These are phyloP conservation scores for Lunularia cruciata DNA, from an alignment of 225 moss, liverwort and hornwort species.

Conservation along the genomic window DNA sequence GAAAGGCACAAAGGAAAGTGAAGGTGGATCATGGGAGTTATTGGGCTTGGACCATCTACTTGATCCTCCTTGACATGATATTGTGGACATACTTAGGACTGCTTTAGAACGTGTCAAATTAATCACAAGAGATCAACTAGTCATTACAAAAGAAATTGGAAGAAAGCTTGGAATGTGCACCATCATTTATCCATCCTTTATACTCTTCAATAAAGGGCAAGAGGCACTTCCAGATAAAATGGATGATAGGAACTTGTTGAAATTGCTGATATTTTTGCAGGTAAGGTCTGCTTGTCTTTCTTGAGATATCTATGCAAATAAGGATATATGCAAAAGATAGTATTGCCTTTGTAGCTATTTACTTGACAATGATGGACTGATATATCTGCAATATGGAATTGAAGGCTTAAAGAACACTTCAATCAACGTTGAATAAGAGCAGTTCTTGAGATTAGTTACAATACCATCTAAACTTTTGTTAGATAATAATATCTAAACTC, in stretches of 20 bases:
- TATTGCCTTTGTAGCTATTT: no score
- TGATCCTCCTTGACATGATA: conserved; percentile 68
- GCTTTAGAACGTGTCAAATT: conserved; percentile 59
- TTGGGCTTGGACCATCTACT: conserved; percentile 53
- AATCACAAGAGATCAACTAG: conserved; percentile 64
- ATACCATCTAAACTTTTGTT: no score
- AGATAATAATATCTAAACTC: no score
- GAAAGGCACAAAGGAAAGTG: conserved; percentile 43
- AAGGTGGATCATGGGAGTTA: conserved; percentile 59
- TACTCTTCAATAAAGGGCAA: conserved; percentile 29
- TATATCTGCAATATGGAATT: no score
- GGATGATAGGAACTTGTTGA: conserved; percentile 55
- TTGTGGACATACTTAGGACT: conserved; percentile 44
- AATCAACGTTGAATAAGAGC: no score
- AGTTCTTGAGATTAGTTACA: no score
- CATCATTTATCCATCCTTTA: conserved; percentile 60
- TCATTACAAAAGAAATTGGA: conserved; percentile 67
- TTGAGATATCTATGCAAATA: no score
- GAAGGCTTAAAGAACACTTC: no score
- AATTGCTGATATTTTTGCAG: conserved; percentile 62
- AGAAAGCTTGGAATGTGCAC: conserved; percentile 65
- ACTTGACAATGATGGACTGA: no score
- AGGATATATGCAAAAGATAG: no score
- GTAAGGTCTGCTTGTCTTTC: conserved; percentile 9
- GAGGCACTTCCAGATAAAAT: conserved; percentile 33